Percentiles rank a stretch among this genome's conserved stretches.
Evolutionary conservation across 768 basidiomycete species (phyloP).

Genomic region (Suillus ampliporus): DNA sequence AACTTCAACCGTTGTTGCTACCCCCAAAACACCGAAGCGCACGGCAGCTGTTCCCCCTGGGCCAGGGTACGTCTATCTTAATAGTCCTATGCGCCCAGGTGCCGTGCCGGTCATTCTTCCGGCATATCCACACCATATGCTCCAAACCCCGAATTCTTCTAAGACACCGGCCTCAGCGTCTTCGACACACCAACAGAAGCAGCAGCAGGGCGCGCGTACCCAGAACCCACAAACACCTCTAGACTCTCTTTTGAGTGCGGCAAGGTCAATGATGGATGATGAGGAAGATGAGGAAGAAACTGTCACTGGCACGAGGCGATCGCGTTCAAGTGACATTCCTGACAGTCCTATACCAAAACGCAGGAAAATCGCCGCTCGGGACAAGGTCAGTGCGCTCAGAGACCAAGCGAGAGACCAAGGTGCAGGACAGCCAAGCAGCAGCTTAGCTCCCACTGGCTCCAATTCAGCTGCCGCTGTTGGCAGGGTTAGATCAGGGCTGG

Average conservation of each 20-base stretch:
- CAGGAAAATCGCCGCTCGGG: slow-evolving; percentile 29
- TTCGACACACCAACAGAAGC: slow-evolving; percentile 23
- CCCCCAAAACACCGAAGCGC: slow-evolving; percentile 36
- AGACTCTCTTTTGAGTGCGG: slow-evolving; percentile 65
- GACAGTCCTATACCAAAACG: slow-evolving; percentile 49
- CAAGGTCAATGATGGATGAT: slow-evolving; percentile 58
- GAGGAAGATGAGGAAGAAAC: slow-evolving; percentile 29
- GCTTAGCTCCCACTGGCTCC: neutral
- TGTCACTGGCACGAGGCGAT: slow-evolving; percentile 34
- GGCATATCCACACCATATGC: slow-evolving; percentile 31
- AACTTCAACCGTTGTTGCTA: slow-evolving; percentile 25
- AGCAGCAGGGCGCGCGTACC: slow-evolving; percentile 20
- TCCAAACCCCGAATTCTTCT: slow-evolving; percentile 39
- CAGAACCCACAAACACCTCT: slow-evolving; percentile 52
- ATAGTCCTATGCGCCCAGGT: slow-evolving; percentile 28
- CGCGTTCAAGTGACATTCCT: slow-evolving; percentile 25
- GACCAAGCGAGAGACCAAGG: slow-evolving; percentile 2
- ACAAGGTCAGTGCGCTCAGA: slow-evolving; percentile 18
- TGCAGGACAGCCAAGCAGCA: slow-evolving; percentile 8
- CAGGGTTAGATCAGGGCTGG: slow-evolving; percentile 59
- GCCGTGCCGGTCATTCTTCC: slow-evolving; percentile 38
- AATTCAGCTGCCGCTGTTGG: slow-evolving; percentile 16
- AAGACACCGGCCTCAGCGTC: slow-evolving; percentile 33
- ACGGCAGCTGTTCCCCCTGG: slow-evolving; percentile 32
- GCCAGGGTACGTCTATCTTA: slow-evolving; percentile 37